Evolutionary conservation across 495 filamentous ascomycete species (phyloP), one percentile per base, ranked within the genome.

Genomic region (Penicillium pancosmium): DNA sequence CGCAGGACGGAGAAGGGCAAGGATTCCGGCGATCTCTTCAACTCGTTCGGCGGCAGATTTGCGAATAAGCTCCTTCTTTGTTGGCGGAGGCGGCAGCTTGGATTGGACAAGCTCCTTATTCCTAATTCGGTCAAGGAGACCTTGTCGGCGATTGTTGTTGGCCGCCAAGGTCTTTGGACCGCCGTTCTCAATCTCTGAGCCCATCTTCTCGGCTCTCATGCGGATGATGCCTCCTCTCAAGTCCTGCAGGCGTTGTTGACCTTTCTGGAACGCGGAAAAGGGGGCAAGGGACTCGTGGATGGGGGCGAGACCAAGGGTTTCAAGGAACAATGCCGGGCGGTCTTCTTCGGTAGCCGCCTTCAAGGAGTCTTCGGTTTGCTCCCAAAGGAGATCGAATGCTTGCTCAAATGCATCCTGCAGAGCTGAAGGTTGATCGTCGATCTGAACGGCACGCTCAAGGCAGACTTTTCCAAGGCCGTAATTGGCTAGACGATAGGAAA

Each of bases 241-340:
- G 55, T 80, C 78, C 54, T 80, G 78, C 48, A 80, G 61, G 38
- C 78, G 72, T 65, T 79, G 76, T 62, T 79, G 76, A 5, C 78
- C 78, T 56, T 77, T 78, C 15, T 75, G 71, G 55, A 79, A 74
- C 5, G 71, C 55, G 6, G 74, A 69, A 40, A 79, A 73, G 0
- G 78, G 78, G 8, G 74, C 69, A 55, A 80, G 70, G 13, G 72
- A 78, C 50, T 78, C 78, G 53, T 79, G 70, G 43, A 80, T 70
- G 0, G 64, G 38, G 23, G 70, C 63, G 23, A 77, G 56, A 43
- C 71, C 73, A 16, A 80, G 64, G 16, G 68, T 72, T 35, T 67
- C 70, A 1, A 74, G 38, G 50, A 76, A 71, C 0, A 64, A 18
- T 15, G 53, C 13, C 1, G 65, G 54, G 10, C 66, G 68, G n/a